Conservation (phyloP, 2,329 filamentous ascomycete genomes). For the Fusarium pininemorale region DNA sequence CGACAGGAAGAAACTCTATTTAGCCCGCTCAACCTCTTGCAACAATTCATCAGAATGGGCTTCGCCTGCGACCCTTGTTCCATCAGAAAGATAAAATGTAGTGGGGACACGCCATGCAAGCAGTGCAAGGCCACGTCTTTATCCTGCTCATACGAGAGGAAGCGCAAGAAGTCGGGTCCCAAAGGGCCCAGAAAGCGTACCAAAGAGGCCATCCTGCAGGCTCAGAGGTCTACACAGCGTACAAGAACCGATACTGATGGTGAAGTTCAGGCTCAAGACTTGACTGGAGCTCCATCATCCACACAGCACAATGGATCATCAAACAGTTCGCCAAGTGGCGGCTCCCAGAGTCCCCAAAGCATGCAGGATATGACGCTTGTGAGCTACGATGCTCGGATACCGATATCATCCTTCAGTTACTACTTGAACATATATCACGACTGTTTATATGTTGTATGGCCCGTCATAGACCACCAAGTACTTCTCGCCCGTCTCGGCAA, state of each 20-base stretch:
- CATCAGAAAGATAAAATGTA: conserved; percentile 13
- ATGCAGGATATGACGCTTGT: not conserved
- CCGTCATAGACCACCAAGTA: not conserved
- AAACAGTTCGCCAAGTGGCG: not conserved
- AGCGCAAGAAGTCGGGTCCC: conserved; percentile 19
- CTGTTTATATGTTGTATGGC: conserved; percentile 12
- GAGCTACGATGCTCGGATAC: not conserved
- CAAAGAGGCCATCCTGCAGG: conserved; percentile 16
- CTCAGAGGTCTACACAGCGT: not conserved
- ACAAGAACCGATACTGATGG: not conserved
- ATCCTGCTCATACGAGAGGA: conserved; percentile 14
- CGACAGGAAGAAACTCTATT: not conserved
- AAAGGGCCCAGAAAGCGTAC: conserved; percentile 23
- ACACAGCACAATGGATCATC: not conserved
- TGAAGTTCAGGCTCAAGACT: not conserved
- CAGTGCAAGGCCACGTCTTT: not conserved
- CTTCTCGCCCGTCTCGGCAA: not conserved
- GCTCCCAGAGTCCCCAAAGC: not conserved
- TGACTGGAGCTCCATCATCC: not conserved
- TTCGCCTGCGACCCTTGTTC: conserved; percentile 15
- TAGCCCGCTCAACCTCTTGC: not conserved
- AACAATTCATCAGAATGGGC: not conserved
- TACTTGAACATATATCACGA: conserved; percentile 12
- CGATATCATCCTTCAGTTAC: conserved; percentile 1
- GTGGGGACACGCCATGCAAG: not conserved